Evolutionary conservation across 352 stramenopile genomes (phyloP).

Genomic region (Globisporangium abappressorium): DNA sequence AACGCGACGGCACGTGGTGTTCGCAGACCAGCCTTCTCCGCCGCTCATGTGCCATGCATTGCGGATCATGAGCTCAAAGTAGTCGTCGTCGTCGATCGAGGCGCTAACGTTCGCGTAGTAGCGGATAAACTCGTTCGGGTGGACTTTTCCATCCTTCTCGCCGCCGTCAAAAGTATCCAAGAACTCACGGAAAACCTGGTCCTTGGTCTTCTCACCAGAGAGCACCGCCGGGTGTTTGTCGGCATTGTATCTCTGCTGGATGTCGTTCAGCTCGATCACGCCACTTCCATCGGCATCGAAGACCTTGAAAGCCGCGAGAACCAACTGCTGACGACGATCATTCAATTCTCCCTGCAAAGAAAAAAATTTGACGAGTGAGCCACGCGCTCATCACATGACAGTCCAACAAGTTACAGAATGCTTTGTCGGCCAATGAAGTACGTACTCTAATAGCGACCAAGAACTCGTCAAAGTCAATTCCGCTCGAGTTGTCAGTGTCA

Average conservation of each 20-base stretch:
- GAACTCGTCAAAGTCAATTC: conserved; percentile 75
- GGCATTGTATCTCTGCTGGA: conserved; percentile 45
- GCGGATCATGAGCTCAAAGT: conserved; percentile 84
- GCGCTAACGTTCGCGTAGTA: conserved; percentile 81
- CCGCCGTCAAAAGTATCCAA: conserved; percentile 37
- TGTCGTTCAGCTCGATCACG: conserved; percentile 49
- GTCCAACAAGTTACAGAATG: not conserved
- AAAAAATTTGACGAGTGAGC: not conserved
- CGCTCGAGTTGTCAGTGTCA: conserved; percentile 74
- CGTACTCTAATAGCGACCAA: conserved; percentile 48
- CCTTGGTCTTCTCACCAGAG: conserved; percentile 27
- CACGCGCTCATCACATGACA: not conserved
- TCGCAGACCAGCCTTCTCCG: conserved; percentile 53
- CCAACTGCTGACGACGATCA: conserved; percentile 40
- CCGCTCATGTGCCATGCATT: conserved; percentile 83
- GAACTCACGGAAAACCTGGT: conserved; percentile 36
- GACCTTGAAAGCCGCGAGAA: conserved; percentile 65
- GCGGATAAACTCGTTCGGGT: conserved; percentile 33
- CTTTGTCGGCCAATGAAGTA: not conserved
- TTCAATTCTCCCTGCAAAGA: conserved; percentile 37
- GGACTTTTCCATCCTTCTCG: conserved; percentile 35
- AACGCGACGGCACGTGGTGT: conserved; percentile 64
- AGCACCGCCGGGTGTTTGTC: conserved; percentile 56
- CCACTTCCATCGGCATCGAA: conserved; percentile 61
- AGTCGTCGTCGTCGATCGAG: conserved; percentile 76